phyloP scores from a whole-genome alignment of 768 basidiomycete genomes.

The Tricholoma sp. region DNA sequence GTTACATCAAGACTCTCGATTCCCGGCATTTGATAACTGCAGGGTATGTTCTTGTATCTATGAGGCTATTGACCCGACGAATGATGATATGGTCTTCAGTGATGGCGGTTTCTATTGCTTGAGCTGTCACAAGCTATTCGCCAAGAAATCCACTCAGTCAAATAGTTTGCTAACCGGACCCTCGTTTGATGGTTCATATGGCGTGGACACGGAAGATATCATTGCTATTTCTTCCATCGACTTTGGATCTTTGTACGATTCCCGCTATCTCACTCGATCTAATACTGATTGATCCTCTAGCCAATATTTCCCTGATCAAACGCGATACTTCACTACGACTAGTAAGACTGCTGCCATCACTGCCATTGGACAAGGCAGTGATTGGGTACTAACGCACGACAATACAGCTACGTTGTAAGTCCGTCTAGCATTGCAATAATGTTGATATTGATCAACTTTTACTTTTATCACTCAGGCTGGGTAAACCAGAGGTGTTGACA shows the following conservation, averaged over 20 bases:
- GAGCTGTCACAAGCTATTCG: background rate
- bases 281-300: no score
- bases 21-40: conserved; percentile 31
- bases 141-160: conserved; percentile 6
- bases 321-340: background rate
- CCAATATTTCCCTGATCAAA: background rate
- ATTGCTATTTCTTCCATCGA: conserved; percentile 26
- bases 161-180: conserved; percentile 17
- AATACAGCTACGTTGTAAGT: background rate
- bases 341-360: background rate
- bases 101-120: background rate
- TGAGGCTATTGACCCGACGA: background rate
- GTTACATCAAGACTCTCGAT: conserved; percentile 24
- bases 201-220: conserved; percentile 36
- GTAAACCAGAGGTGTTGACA: conserved; percentile 27
- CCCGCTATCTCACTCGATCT: no score
- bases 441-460: background rate
- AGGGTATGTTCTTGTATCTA: conserved; percentile 21
- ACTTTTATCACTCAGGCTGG: conserved; percentile 14
- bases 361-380: background rate
- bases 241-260: conserved; percentile 29
- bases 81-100: no score
- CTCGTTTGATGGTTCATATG: conserved; percentile 29
- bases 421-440: background rate
- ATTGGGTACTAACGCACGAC: background rate